Evolutionary conservation across 2,329 filamentous ascomycete species (phyloP), one percentile per base, ranked within the genome.

Genomic region (Rhynchosporium secalis): DNA sequence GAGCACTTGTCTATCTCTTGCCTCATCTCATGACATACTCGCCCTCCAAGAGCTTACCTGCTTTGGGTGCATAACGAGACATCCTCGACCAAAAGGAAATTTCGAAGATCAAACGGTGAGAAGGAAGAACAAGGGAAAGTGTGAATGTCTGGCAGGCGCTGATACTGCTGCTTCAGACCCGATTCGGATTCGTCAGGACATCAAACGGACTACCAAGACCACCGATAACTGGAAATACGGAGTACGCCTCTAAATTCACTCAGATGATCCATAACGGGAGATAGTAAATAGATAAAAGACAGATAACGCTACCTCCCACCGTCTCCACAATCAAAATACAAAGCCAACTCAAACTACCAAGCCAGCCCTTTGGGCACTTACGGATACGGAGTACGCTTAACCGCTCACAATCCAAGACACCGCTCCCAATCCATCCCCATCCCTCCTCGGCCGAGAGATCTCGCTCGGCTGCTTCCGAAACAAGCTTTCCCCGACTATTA

Each of bases 351-450:
- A 46, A n/a, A 33, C 45, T 45, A 43, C 54, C 54, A 56, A 56
- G 52, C 28, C 54, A 20, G 54, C 15, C 40, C 38, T 56, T 56
- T 28, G 54, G 28, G 54, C 38, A 56, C 54, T 56, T 46, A 28
- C 29, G 20, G 20, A 20, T 20, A 20, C 1, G 20, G 20, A 20
- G 20, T 20, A 20, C 20, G 20, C 20, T 20, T 20, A 20, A 20
- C 31, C 3, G 13, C 54, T 6, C 31, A n/a, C 41, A 40, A 31
- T 20, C 54, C 43, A 29, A 20, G 20, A 20, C 20, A 20, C 31
- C 3, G 13, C 54, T 9, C 31, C 15, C 41, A 40, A 31, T 20
- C 54, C 43, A 29, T 10, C 13, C 31, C 10, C 28, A 28, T 28
- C 28, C 8, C 43, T 54, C 33, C 10, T 33, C 29, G 13, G 20